Base-by-base conservation (phyloP, 768 basidiomycete genomes). In the Saitozyma podzolica region DNA sequence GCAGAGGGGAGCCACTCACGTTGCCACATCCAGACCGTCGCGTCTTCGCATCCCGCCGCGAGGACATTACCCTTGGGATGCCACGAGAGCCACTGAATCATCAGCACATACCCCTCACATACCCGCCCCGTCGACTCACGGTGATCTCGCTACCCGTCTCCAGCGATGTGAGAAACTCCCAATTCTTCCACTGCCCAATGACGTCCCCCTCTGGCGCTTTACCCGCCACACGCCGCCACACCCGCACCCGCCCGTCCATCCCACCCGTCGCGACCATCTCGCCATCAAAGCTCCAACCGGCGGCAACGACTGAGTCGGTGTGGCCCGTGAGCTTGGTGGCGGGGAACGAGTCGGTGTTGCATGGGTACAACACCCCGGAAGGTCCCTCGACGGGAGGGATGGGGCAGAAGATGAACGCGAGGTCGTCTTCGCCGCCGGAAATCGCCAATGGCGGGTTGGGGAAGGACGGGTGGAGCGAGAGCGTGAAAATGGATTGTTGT, bases 1-100 rank as follows among this genome's bases (percentile, higher is more conserved):
- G 13, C 10, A 8, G 29, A n/a, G 65, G 56, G 39, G 19, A 45
- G 48, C 29, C n/a, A 80, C 88, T 70, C 79, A 96, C 95, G 81
- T 82, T 97, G 92, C 93, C 93, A 99, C 67, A 99, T 82, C 96
- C 96, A 99, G 29, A 92, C 86, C 0, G 90, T 95, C 8, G 88
- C 85, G 79, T 98, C 95, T 68, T 95, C 91, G 8, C 91, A 89
- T 48, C 96, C 96, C 0, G 90, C 92, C 6, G 97, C 84, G 0
- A 99, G 84, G 2, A 95, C 88, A 45, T 83, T 80, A 6, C 94
- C 96, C 77, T 88, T 94, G 0, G 96, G 96, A 83, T 99, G 96
- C 95, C 95, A 99, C 81, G 86, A 84, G 54, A 98, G 74, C 85
- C 91, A 97, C 94, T 97, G 0, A 61, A 17, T 62, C n/a, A 16